Evolutionary conservation across 305 asterid species (phyloP).

Genomic region (Andrographis paniculata): DNA sequence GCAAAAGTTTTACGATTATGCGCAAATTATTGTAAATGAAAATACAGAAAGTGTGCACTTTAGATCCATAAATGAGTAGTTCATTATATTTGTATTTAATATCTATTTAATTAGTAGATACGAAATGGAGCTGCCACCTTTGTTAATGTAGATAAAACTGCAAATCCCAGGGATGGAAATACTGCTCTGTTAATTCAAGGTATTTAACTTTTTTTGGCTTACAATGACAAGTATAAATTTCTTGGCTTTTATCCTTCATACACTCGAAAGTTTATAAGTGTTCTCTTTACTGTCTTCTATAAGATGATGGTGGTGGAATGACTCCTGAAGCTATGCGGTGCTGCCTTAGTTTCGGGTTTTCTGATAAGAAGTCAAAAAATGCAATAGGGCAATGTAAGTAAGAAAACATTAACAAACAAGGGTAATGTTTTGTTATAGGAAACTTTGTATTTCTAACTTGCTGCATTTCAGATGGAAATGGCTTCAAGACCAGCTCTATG

Average conservation of each 20-base stretch:
- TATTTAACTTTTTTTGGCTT: conserved; percentile 23
- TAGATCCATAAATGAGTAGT: not conserved
- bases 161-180: conserved; percentile 65
- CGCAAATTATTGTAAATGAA: no score
- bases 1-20: no score
- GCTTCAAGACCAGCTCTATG: conserved; percentile 97
- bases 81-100: conserved; percentile 16
- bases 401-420: conserved; percentile 12
- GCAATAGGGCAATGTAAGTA: conserved; percentile 84
- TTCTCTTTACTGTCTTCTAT: not conserved
- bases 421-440: conserved; percentile 14
- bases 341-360: conserved; percentile 92
- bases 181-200: conserved; percentile 82
- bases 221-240: not conserved
- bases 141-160: conserved; percentile 49
- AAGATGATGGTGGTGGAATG: conserved; percentile 97
- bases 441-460: conserved; percentile 19
- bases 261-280: not conserved
- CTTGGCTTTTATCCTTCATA: not conserved
- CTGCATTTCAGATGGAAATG: conserved; percentile 83
- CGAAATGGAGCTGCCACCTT: conserved; percentile 78
- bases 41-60: no score
- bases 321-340: conserved; percentile 72
- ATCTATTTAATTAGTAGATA: conserved; percentile 32
- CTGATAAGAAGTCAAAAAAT: conserved; percentile 69